Evolutionary conservation across 352 stramenopile genomes (phyloP), one percentile per base, ranked within the genome.

Genomic region (Halophytophthora polymorphica): DNA sequence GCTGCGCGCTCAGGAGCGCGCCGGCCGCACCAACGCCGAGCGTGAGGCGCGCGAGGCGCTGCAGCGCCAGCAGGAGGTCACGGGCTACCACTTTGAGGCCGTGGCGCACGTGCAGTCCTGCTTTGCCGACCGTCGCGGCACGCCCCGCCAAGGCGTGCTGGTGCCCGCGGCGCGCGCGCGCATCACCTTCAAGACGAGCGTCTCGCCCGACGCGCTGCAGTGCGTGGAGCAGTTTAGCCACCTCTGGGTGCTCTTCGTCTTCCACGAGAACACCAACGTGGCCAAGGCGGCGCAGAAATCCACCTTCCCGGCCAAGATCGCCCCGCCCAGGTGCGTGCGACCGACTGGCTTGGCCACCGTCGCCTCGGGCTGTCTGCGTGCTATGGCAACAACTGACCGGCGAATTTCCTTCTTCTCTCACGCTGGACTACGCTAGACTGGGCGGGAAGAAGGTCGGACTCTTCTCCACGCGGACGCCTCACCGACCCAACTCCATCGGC

Each of bases 391-490:
- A n/a, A n/a, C n/a, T n/a, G n/a, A n/a, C n/a, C n/a, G n/a, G n/a
- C n/a, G n/a, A n/a, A n/a, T n/a, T n/a, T n/a, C n/a, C n/a, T n/a
- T n/a, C n/a, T n/a, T n/a, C n/a, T n/a, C n/a, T n/a, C n/a, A n/a
- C n/a, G n/a, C n/a, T n/a, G n/a, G 15, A 17, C 25, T 10, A 31
- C 2, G 43, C 19, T 18, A 85, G 80, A 38, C 69, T 92, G 0
- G 72, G 72, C 0, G 86, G 87, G 2, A 74, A 87, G 44, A 93
- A 93, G 53, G 82, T 95, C 35, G 97, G 97, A 8, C 77, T 99
- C 37, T 98, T 98, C 56, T 96, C 95, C 15, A 99, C 96, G 1
- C 76, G 97, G 23, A 97, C 95, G 42, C 97, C 97, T 12, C 97
- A 99, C 66, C 88, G 97, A 18, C 93, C 93, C 10, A 98, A 98